Conservation (phyloP, 345 rosid genomes). For the Rhodamnia argentea region DNA sequence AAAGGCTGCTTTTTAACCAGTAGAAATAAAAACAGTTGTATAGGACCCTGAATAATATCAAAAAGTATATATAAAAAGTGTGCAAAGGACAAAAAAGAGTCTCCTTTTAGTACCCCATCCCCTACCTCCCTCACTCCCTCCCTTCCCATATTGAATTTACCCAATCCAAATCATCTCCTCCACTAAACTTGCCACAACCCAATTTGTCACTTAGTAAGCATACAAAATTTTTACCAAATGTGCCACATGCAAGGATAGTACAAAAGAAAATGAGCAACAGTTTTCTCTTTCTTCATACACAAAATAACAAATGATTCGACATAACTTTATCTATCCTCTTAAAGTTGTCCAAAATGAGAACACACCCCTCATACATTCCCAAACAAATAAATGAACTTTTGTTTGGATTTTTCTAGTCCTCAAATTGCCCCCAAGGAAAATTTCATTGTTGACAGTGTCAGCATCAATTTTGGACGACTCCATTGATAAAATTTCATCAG, state of each 20-base stretch:
- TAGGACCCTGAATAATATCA: background rate
- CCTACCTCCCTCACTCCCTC: background rate
- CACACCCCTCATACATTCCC: background rate
- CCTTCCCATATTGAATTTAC: background rate
- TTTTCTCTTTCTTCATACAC: background rate
- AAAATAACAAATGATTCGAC: background rate
- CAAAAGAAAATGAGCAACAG: background rate
- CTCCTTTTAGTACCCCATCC: background rate
- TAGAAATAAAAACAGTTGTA: background rate
- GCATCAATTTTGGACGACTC: background rate
- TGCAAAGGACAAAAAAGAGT: background rate
- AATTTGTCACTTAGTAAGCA: background rate
- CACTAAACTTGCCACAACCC: background rate
- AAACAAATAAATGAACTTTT: background rate
- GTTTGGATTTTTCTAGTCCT: background rate
- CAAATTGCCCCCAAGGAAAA: background rate
- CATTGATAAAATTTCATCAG: background rate
- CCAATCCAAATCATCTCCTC: background rate
- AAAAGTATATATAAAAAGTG: background rate
- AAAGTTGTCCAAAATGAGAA: background rate
- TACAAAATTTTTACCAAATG: background rate
- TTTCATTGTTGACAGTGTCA: background rate
- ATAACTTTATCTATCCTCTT: background rate
- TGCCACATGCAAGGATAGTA: background rate
- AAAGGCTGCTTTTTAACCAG: background rate